Evolutionary conservation across 306 rosid genomes (phyloP).

Genomic region (Sicyos baderoa): DNA sequence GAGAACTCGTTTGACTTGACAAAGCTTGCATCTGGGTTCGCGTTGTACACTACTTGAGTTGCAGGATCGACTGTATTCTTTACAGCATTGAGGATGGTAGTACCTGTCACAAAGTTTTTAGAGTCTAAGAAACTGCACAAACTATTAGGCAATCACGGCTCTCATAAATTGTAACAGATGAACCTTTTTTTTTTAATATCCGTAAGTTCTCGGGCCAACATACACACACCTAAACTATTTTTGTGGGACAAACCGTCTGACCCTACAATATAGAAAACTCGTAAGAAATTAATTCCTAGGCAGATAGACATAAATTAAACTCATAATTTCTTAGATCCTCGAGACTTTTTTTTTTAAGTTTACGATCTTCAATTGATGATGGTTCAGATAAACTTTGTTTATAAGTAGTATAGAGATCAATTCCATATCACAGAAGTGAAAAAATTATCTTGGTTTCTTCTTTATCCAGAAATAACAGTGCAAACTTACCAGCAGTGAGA

Average conservation of each 20-base stretch:
- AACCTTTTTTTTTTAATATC: background rate
- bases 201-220: no score
- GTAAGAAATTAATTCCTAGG: no score
- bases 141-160: background rate
- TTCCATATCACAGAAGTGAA: background rate
- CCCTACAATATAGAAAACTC: no score
- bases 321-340: no score
- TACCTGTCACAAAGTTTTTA: slow-evolving; percentile 33
- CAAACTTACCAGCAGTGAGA: slow-evolving; percentile 53
- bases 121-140: background rate
- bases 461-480: background rate
- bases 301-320: no score
- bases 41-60: slow-evolving; percentile 62
- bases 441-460: background rate
- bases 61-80: slow-evolving; percentile 54
- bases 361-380: no score
- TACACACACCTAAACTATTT: no score
- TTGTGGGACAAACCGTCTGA: no score
- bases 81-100: slow-evolving; percentile 73
- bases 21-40: slow-evolving; percentile 54
- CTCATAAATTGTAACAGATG: background rate
- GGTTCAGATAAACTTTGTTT: background rate
- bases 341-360: no score
- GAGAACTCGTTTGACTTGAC: slow-evolving; percentile 54
- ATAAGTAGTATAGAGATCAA: background rate